phyloP scores from a whole-genome alignment of 2,329 filamentous ascomycete species.

The Fusarium austroafricanum region DNA sequence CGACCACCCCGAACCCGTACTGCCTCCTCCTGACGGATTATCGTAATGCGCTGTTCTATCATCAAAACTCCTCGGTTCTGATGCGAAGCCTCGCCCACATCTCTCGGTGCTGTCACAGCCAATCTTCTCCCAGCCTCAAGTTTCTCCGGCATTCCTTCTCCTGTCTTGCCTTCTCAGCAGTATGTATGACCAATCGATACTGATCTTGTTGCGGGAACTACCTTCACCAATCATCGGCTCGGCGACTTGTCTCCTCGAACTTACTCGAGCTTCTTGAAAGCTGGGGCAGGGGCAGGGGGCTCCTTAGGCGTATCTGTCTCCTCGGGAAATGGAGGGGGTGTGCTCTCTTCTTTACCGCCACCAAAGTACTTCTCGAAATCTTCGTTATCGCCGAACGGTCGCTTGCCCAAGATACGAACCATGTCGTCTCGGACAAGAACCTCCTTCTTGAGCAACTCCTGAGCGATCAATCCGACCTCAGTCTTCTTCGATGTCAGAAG shows the following conservation, averaged over 20 bases:
- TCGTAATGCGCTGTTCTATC: conserved; percentile 10
- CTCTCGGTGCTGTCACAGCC: conserved; percentile 27
- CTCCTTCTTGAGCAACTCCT: conserved; percentile 93
- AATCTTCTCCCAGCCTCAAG: conserved; percentile 38
- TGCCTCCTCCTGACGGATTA: conserved; percentile 5
- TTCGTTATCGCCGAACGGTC: conserved; percentile 83
- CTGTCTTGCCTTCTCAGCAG: conserved; percentile 2
- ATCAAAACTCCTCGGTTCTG: conserved; percentile 5
- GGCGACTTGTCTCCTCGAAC: conserved; percentile 14
- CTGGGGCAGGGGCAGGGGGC: conserved; percentile 52
- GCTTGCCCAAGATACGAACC: conserved; percentile 84
- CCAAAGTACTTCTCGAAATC: conserved; percentile 97
- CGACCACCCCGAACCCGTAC: conserved; percentile 24
- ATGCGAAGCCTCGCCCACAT: conserved; percentile 8
- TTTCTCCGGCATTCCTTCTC: conserved; percentile 38
- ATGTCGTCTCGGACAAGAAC: conserved; percentile 92
- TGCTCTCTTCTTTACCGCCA: conserved; percentile 65
- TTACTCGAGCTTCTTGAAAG: conserved; percentile 50
- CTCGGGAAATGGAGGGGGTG: conserved; percentile 67
- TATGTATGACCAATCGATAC: neutral
- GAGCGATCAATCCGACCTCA: conserved; percentile 89
- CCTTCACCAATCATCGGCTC: conserved; percentile 4
- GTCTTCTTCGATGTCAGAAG: conserved; percentile 87
- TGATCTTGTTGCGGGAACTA: neutral
- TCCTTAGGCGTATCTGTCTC: conserved; percentile 57